Evolutionary conservation across 257 asterid species (phyloP).

Genomic region (Nicotiana benthamiana): DNA sequence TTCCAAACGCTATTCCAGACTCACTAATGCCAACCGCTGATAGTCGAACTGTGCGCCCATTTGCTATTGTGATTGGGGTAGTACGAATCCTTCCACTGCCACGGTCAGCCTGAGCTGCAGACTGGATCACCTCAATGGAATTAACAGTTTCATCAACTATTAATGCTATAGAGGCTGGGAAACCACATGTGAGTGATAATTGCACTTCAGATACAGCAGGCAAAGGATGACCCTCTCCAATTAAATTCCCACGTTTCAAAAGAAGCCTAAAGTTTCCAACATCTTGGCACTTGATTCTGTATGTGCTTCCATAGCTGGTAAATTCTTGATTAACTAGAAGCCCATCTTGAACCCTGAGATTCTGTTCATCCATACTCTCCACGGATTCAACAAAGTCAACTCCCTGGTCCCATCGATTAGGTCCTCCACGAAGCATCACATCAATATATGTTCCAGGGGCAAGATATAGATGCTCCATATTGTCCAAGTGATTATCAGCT

Average conservation of each 20-base stretch:
- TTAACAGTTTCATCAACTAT: conserved; percentile 69
- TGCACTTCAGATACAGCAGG: conserved; percentile 76
- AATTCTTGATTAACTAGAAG: conserved; percentile 27
- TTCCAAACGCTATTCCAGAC: conserved; percentile 71
- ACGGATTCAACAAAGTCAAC: conserved; percentile 60
- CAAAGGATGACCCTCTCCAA: conserved; percentile 60
- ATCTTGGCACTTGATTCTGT: conserved; percentile 61
- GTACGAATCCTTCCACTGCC: conserved; percentile 50
- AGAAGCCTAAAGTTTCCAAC: conserved; percentile 54
- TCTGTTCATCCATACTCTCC: conserved; percentile 32
- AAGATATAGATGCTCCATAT: conserved; percentile 55
- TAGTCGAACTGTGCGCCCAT: conserved; percentile 70
- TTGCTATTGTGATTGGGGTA: conserved; percentile 64
- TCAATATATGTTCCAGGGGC: conserved; percentile 68
- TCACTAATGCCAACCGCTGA: conserved; percentile 74
- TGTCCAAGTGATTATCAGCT: conserved; percentile 36
- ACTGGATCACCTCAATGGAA: conserved; percentile 37
- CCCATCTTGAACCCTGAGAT: conserved; percentile 25
- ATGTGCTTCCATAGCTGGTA: conserved; percentile 38
- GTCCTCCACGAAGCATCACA: conserved; percentile 77
- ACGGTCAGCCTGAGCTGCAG: conserved; percentile 69
- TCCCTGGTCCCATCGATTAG: conserved; percentile 68
- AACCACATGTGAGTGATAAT: conserved; percentile 47
- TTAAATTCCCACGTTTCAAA: conserved; percentile 77
- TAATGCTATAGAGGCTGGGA: conserved; percentile 65